These are phyloP conservation scores for Tulasnella sp. DNA, from an alignment of 768 basidiomycete species.

Conservation along the genomic window DNA sequence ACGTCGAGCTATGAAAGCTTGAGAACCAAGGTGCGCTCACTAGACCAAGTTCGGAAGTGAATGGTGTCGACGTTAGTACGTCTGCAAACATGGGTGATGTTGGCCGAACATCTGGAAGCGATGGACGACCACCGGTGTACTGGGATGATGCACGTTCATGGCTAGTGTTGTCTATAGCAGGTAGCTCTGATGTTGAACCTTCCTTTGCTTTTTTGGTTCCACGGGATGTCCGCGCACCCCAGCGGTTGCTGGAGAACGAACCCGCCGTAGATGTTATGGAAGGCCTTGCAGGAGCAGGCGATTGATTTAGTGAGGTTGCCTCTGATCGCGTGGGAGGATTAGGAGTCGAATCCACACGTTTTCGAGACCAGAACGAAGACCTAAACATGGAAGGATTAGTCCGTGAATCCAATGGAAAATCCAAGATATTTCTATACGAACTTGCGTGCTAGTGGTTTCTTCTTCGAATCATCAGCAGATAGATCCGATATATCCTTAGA, in stretches of 20 bases:
- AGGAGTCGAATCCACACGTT: slow-evolving; percentile 3
- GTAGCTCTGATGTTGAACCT: not conserved
- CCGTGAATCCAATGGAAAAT: not conserved
- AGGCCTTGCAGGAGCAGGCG: not conserved
- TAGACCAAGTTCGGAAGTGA: too few relatives aligned
- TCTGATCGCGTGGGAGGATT: not conserved
- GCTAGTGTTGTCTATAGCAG: not conserved
- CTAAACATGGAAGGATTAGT: not conserved
- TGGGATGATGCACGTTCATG: too few relatives aligned
- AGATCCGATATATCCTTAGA: not conserved
- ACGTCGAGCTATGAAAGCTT: not conserved
- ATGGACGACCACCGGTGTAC: slow-evolving; percentile 4
- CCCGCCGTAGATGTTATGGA: not conserved
- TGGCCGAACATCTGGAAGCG: not conserved
- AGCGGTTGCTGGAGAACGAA: not conserved
- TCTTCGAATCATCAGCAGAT: not conserved
- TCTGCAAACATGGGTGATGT: not conserved
- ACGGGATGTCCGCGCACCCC: not conserved
- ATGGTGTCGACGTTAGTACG: too few relatives aligned
- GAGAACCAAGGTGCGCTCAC: not conserved
- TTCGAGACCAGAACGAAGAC: slow-evolving; percentile 7
- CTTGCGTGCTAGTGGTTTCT: slow-evolving; percentile 1
- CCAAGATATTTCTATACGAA: too few relatives aligned
- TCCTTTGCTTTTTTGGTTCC: not conserved
- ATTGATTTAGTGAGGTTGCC: not conserved